Base-by-base conservation (phyloP, 2,329 filamentous ascomycete genomes). In the Aureobasidium sp. region DNA sequence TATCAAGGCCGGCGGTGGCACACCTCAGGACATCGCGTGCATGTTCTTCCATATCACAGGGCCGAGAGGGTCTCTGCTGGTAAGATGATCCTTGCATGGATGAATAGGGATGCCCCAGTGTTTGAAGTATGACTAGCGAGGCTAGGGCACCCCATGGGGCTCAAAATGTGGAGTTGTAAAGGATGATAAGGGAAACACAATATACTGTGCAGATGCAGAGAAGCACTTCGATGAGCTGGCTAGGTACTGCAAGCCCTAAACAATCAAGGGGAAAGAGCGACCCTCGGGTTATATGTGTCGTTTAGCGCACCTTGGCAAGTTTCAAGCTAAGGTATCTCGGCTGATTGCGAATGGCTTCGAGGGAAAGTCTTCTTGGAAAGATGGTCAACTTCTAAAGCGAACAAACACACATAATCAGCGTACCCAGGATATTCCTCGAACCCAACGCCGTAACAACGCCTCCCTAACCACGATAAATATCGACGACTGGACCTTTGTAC, bases 401-500 rank as follows among this genome's bases (percentile, higher is more conserved):
- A 30, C n/a, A 9, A 27, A 42, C 36, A 6, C 8, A 30, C n/a
- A 5, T 9, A 54, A 3, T 21, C 21, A 21, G 21, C 21, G 21
- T 21, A 21, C 21, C 21, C 21, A 21, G 21, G 7, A 42, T 5
- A 14, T 6, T 3, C 5, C 21, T 6, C 29, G 2, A 14, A 57
- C 10, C 1, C 21, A 21, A 21, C 21, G 21, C 21, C 21, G 21
- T 21, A 11, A n/a, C 30, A 21, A 21, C 21, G 21, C 21, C 14
- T 14, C 3, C 2, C 42, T 58, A 58, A 7, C 36, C 54, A 16
- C 54, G 42, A 21, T 9, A 32, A 21, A 58, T 13, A n/a, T 48
- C 54, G 7, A 58, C 42, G 13, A 68, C 67, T 4, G 67, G 66
- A 5, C 67, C 65, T 27, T 57, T 63, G 51, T 68, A 67, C 2